Evolutionary conservation across 257 asterid genomes (phyloP), one percentile per base, ranked within the genome.

Genomic region (Datura wrightii): DNA sequence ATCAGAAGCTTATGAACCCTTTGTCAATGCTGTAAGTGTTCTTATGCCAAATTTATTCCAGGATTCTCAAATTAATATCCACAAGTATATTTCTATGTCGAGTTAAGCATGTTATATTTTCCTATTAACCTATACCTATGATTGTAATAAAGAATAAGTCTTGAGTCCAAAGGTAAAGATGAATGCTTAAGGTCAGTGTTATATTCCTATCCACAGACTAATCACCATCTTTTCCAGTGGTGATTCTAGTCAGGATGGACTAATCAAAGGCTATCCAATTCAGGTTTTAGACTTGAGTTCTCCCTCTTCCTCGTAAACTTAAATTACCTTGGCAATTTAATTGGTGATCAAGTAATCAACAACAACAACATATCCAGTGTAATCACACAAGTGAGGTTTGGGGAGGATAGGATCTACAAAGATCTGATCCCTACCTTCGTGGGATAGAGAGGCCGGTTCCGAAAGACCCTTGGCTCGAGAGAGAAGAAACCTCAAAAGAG

Each of bases 1-100:
- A 37, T 93, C 87, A 83, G 95, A 90, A 85, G 99, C 98, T 65
- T 95, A 91, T 89, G 95, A 91, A 85, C 97, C 98, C 83, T 87
- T 95, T 85, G 90, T 92, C 87, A 84, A 85, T 85, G 92, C 97
- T 59, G 98, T 95, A 94, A 91, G 93, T 87, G 79, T 84, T 58
- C 24, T 34, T 50, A 39, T 16, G 10, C 5, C n/a, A 10, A 24
- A 46, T 59, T 62, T 82, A 8, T 36, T 24, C 24, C 3, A 62
- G 41, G 8, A 53, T 83, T 59, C 58, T 82, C 7, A 70, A 69
- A 69, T 11, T 65, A 34, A 39, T 16, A 3, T 41, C 34, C 53
- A 41, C 78, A 41, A 69, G n/a, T 37, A 41, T 39, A 69, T 39
- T 67, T 41, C 36, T 15, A 8, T 70, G 36, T 70, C 10, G 24